Base-by-base conservation (phyloP, 345 rosid genomes). In the Erodium maritimum region DNA sequence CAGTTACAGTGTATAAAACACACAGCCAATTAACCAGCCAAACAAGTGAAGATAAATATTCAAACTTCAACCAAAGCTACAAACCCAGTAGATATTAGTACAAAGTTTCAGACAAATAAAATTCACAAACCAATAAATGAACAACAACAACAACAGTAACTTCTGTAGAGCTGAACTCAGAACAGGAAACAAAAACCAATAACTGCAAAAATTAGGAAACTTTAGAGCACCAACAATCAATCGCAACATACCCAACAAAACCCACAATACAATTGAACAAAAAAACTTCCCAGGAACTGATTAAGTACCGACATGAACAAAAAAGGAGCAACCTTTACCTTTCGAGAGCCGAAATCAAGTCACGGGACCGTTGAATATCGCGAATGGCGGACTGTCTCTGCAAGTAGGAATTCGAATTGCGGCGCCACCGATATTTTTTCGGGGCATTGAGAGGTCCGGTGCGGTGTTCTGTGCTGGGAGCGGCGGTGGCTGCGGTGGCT, bases 361-460 rank as follows among this genome's bases (percentile, higher is more conserved):
- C 82, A 1, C 82, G 22, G 55, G 95, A 82, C n/a, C 66, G 67
- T 56, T 81, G 81, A 20, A 91, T 73, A 64, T 84, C 76, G 46
- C 67, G 63, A 55, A 88, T 72, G 56, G 95, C 95, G 48, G 85
- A 72, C 79, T 88, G 79, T 61, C 96, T 82, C 25, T 68, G 70
- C 24, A 75, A 61, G 75, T 80, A 88, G 10, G 75, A 67, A 69
- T 68, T 80, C 13, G 91, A 71, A 67, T 79, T 80, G 56, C 70
- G 87, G 61, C 69, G 66, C 52, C 66, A 29, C 19, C 50, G 70
- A 52, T 66, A 54, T 19, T 62, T 17, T 2, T 50, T 21, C 45
- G 42, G 61, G 19, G 52, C 62, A 56, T 45, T 50, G 18, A 55
- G 9, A n/a, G 79, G 69, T 60, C 60, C 66, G 14, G 60, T 34